Conservation (phyloP, 257 asterid genomes). For the Petunia secreta region DNA sequence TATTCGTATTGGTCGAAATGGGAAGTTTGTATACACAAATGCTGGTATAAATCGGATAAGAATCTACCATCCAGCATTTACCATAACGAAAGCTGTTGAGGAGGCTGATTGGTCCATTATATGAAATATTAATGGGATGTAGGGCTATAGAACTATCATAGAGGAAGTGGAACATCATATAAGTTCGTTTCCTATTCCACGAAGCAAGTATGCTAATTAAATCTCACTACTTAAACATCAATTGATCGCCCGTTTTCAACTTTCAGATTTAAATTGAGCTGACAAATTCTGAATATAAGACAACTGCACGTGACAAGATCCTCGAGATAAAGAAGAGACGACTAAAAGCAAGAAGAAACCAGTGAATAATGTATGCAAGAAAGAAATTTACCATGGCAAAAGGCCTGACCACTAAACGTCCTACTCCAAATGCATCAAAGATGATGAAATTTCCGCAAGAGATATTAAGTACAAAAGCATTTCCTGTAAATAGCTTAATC, state of each 20-base stretch:
- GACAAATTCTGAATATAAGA: not conserved
- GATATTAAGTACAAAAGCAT: not conserved
- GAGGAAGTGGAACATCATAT: not conserved
- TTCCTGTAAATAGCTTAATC: not conserved
- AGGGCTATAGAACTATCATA: not conserved
- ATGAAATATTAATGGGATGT: not conserved
- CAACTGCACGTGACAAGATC: not conserved
- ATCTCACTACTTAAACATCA: not conserved
- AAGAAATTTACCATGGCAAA: not conserved
- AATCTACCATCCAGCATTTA: too few relatives aligned
- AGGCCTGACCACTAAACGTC: not conserved
- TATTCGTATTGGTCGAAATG: not conserved
- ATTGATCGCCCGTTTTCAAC: not conserved
- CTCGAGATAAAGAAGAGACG: not conserved
- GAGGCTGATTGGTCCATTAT: too few relatives aligned
- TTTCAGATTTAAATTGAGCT: constrained; percentile 13
- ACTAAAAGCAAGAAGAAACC: not conserved
- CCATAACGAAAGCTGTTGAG: too few relatives aligned
- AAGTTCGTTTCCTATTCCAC: not conserved
- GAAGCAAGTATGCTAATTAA: not conserved
- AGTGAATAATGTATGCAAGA: constrained; percentile 6
- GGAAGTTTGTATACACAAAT: not conserved
- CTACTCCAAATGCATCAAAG: constrained; percentile 1
- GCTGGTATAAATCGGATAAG: too few relatives aligned
- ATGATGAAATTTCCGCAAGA: not conserved